Percentiles rank a stretch among this genome's conserved stretches.
Evolutionary conservation across 2,329 filamentous ascomycete genomes (phyloP).

Genomic region (Fusarium illudens): DNA sequence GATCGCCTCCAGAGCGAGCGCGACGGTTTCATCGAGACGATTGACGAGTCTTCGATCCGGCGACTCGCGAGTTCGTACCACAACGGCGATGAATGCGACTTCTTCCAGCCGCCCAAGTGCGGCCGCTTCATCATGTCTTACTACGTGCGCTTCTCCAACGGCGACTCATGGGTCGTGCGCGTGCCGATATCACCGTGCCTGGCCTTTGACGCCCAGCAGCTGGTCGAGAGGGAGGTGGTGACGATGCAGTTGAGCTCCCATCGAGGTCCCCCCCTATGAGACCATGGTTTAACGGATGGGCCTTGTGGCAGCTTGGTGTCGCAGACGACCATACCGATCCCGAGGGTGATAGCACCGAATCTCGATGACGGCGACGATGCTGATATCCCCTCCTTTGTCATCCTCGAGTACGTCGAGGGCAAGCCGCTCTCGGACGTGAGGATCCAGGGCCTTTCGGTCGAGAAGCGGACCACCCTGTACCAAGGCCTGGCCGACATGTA

Average conservation of each 20-base stretch:
- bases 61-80: conserved; percentile 26
- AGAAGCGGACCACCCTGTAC: not conserved
- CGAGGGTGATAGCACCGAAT: conserved; percentile 3
- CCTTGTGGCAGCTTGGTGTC: conserved; percentile 15
- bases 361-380: not conserved
- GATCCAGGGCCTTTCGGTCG: not conserved
- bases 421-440: conserved; percentile 21
- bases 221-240: conserved; percentile 30
- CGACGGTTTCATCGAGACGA: conserved; percentile 15
- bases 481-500: not conserved
- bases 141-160: conserved; percentile 25
- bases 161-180: conserved; percentile 20
- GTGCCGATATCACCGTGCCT: conserved; percentile 20
- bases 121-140: conserved; percentile 35
- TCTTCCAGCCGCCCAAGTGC: conserved; percentile 18
- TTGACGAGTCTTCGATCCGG: conserved; percentile 9
- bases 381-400: conserved; percentile 24
- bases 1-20: conserved; percentile 9
- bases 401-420: conserved; percentile 31
- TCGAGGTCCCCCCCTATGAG: not conserved
- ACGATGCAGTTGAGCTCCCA: conserved; percentile 26
- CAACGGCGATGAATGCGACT: conserved; percentile 15
- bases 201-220: not conserved
- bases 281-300: not conserved
- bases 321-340: conserved; percentile 15